Base-by-base conservation (phyloP, 2,329 filamentous ascomycete genomes). In the Aureobasidium namibiae region DNA sequence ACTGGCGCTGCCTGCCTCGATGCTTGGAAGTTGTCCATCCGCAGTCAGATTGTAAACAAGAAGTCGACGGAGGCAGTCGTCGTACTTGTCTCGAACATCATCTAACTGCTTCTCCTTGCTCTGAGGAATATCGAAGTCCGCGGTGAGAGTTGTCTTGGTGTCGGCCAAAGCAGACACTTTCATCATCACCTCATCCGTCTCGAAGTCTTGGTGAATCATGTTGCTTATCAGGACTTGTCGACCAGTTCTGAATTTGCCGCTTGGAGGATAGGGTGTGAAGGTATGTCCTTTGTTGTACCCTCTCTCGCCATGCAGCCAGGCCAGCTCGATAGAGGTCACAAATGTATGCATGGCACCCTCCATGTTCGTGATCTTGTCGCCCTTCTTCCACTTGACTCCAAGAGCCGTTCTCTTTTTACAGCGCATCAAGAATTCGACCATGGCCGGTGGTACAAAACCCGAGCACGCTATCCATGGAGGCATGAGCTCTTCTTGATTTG, bases 281-380 rank as follows among this genome's bases (percentile, higher is more conserved):
- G 41, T 42, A 18, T 59, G 56, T 2, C 54, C 54, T 2, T 39
- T 16, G 33, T 57, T 23, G 7, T 42, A 57, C 21, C 54, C 31
- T 23, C 11, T 38, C 8, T 59, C 44, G 4, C 56, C 56, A 16
- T 59, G 56, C 4, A 50, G 11, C 44, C 44, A 49, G 21, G 56
- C 56, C 24, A 49, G 18, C 23, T 41, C 56, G 29, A 59, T 42
- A n/a, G 45, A 44, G n/a, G 45, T 59, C 4, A 50, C 56, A 18
- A 59, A 59, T 8, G 56, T 59, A 34, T 59, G 44, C 34, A 59
- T 31, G 11, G 56, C 56, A 26, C 56, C 56, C 14, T 59, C 56
- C 56, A 59, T 59, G 26, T 59, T 59, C 10, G 56, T 59, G 34
- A 59, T 59, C 11, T 59, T 24, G 26, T 59, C 56, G 14, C 54